Base-by-base conservation (phyloP, 2,329 filamentous ascomycete genomes). In the Lizonia empirigonia region DNA sequence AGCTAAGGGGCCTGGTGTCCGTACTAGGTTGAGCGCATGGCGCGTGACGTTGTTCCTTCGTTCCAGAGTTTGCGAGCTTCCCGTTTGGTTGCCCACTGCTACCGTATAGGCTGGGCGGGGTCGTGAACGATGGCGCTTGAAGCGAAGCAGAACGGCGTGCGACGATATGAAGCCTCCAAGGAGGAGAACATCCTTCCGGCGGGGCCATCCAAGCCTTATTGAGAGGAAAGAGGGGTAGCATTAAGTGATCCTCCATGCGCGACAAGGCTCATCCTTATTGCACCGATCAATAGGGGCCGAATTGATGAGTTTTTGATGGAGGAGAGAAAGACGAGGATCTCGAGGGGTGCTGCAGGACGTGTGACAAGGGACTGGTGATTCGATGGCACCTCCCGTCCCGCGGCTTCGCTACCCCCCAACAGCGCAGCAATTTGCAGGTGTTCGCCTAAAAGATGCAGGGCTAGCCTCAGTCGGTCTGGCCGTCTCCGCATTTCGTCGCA, bases 401-500 rank as follows among this genome's bases (percentile, higher is more conserved):
- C 59, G 51, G 63, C 56, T 55, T 68, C 63, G 65, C 67, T 67
- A 57, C 63, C 62, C 65, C 68, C 66, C 65, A 67, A 69, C 60
- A 58, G 61, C 62, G 60, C 63, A 64, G 62, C 67, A 70, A 72
- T 68, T 72, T 72, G 65, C 62, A 71, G 64, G 59, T 66, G 68
- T 73, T 71, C 69, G 68, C 67, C 64, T 67, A 58, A 69, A 69
- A 68, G 62, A 68, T 65, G 59, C 63, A 70, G 61, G 63, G 55
- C 69, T 72, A 72, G 68, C 66, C 69, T 64, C 47, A 66, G 61
- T 70, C 59, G 66, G 69, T 55, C 60, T 72, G 67, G 69, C 62
- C 64, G 65, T 73, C 70, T 72, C 70, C 70, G 70, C 70, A 72
- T 73, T 73, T 64, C 58, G 55, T 68, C 68, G 66, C 68, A 68